These are phyloP conservation scores for Annona squamosa DNA, from an alignment of 164 flowering plant genomes.

Conservation along the genomic window DNA sequence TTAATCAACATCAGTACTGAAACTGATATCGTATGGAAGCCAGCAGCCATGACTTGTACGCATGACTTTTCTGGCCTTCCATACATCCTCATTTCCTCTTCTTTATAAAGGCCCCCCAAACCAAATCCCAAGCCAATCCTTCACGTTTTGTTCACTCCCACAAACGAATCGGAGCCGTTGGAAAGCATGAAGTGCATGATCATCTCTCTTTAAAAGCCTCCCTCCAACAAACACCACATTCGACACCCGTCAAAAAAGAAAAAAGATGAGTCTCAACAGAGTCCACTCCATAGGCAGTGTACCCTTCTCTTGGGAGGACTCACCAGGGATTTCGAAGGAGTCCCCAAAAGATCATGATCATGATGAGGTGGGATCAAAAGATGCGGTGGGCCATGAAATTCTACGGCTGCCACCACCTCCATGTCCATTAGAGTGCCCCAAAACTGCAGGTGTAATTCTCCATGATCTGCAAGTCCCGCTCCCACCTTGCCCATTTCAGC, in stretches of 20 bases:
- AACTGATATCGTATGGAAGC: background rate
- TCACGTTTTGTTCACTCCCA: conserved; percentile 25
- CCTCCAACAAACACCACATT: background rate
- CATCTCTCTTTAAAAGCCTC: conserved; percentile 1
- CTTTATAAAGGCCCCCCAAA: conserved; percentile 4
- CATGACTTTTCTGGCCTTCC: conserved; percentile 5
- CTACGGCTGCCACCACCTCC: conserved; percentile 23
- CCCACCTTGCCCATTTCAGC: conserved; percentile 26
- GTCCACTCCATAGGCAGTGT: conserved; percentile 23
- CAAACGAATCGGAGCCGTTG: conserved; percentile 19
- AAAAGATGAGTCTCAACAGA: conserved; percentile 23
- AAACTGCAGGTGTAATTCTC: background rate
- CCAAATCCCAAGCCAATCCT: conserved; percentile 7
- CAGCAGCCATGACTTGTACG: conserved; percentile 11
- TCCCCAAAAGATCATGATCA: background rate
- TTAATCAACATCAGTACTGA: background rate
- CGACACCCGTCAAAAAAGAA: background rate
- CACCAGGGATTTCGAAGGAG: conserved; percentile 29
- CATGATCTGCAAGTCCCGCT: conserved; percentile 25
- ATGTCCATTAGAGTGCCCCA: conserved; percentile 7
- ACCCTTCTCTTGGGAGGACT: conserved; percentile 46
- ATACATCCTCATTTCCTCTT: background rate
- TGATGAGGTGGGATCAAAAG: no score
- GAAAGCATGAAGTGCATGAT: conserved; percentile 19
- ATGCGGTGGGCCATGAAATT: no score